Evolutionary conservation across 169 alveolate genomes (phyloP).

Genomic region (Perkinsus chesapeaki): DNA sequence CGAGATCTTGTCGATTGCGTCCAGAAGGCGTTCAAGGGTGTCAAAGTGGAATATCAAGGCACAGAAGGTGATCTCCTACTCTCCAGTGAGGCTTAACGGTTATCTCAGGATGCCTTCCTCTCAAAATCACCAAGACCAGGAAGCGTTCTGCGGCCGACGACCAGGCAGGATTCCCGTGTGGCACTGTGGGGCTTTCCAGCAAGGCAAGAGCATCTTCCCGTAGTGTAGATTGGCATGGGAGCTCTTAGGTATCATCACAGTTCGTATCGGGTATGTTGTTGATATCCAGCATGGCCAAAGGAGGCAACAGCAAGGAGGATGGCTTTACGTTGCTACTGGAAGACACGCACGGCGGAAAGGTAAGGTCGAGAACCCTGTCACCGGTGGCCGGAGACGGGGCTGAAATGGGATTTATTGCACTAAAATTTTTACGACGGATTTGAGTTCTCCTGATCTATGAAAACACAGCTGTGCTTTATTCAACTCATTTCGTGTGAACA

Average conservation of each 20-base stretch:
- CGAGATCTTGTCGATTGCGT: background rate
- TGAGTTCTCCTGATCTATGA: too few species aligned
- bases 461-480: too few species aligned
- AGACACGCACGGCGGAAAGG: background rate
- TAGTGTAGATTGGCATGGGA: background rate
- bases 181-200: background rate
- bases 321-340: background rate
- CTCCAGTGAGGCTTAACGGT: too few species aligned
- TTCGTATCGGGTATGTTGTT: conserved; percentile 35
- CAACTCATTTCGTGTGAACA: too few species aligned
- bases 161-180: background rate
- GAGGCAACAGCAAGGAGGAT: background rate
- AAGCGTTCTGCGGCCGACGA: background rate
- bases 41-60: background rate
- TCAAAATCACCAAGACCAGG: background rate
- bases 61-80: background rate
- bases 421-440: too few species aligned
- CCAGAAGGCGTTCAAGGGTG: background rate
- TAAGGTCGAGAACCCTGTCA: background rate
- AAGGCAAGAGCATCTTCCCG: background rate
- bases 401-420: too few species aligned
- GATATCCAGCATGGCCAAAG: conserved; percentile 22
- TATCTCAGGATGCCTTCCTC: conserved; percentile 1
- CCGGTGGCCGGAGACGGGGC: background rate
- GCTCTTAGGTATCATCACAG: conserved; percentile 8